Base-by-base conservation (phyloP, 495 filamentous ascomycete species). In the Hyaloscypha hepaticicola region DNA sequence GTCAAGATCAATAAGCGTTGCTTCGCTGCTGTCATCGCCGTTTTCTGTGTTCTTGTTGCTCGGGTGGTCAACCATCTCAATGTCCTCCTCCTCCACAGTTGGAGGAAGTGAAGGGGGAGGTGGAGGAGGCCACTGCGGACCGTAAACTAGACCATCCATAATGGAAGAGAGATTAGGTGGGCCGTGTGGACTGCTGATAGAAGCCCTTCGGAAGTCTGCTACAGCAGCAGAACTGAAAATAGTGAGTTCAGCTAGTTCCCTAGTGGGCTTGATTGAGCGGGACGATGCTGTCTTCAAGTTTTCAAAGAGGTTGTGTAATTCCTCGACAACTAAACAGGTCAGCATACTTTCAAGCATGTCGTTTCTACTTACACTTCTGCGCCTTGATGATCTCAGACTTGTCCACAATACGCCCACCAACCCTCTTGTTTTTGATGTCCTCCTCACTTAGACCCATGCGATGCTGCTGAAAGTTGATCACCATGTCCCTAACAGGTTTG, bases 171-270 rank as follows among this genome's bases (percentile, higher is more conserved):
- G 28, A 29, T 51, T 66, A 19, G 67, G 63, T 21, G 66, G 68
- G 3, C 63, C 71, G n/a, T 51, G 41, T 16, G 71, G 71, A 34
- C 71, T 73, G 31, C 67, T 71, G 9, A 83, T 86, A 11, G 86
- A 88, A 26, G 77, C 76, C 26, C 83, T 80, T 38, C 85, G 82
- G 56, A 84, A 82, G 4, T 78, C 79, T 19, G 80, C 83, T 71
- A 87, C 86, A 31, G 82, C 82, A 29, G 81, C 79, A 3, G 84
- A 80, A 62, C 82, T 88, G 65, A 88, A 83, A 50, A 95, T 79
- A 3, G 93, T 91, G 29, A 94, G 84, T 45, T 92, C 87, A 24
- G 93, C 94, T 66, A 98, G 83, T 66, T 95, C 89, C 58, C 85
- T 85, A 12, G 88, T 84, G 0, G 95, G 95, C 49, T 71, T 84